Conservation (phyloP, 179 eudicot species). For the Carnegiea gigantea region DNA sequence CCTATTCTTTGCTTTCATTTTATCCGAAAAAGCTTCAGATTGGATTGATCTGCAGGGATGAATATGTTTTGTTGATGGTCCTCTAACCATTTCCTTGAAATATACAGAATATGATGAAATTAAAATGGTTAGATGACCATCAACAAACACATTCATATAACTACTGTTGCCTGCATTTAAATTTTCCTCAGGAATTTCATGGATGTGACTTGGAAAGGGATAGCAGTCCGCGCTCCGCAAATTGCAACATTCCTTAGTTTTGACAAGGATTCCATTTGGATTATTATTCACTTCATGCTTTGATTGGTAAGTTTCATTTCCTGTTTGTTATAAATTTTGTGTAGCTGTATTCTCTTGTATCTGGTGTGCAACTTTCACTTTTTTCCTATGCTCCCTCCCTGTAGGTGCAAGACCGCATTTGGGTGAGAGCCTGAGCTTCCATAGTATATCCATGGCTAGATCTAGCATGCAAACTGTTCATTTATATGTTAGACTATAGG, state of each 20-base stretch:
- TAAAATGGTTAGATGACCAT: slow-evolving; percentile 36
- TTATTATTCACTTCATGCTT: background rate
- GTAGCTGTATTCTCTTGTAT: background rate
- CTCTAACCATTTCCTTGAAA: slow-evolving; percentile 21
- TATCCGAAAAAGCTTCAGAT: background rate
- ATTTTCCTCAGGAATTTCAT: background rate
- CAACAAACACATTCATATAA: slow-evolving; percentile 34
- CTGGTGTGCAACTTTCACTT: background rate
- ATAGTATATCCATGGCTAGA: background rate
- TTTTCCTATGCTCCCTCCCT: background rate
- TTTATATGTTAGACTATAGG: background rate
- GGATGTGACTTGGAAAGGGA: slow-evolving; percentile 9
- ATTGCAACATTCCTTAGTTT: background rate
- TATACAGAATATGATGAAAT: background rate
- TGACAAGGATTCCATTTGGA: background rate
- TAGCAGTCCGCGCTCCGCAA: background rate
- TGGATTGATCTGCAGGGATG: slow-evolving; percentile 20
- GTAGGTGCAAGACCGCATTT: background rate
- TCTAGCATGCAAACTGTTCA: background rate
- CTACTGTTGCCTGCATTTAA: slow-evolving; percentile 19
- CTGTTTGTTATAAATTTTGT: background rate
- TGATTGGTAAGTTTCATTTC: background rate
- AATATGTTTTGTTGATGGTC: slow-evolving; percentile 44
- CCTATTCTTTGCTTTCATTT: slow-evolving; percentile 11
- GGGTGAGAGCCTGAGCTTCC: background rate